Conservation (phyloP, 768 basidiomycete genomes). For the Tricholoma terreum region DNA sequence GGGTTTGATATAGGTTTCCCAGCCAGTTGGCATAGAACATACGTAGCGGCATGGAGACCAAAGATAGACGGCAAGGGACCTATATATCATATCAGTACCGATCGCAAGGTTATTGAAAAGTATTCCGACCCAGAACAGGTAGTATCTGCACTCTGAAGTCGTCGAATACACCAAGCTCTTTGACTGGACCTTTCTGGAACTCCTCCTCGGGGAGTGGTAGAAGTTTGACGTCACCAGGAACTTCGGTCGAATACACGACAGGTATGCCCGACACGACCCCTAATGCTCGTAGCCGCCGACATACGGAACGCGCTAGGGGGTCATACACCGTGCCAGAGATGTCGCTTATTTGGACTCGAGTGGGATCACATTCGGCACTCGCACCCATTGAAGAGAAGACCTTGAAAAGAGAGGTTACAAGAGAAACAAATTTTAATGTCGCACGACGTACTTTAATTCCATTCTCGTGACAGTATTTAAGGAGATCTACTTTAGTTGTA, state of each 20-base stretch:
- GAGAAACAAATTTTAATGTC: not conserved
- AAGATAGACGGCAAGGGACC: constrained; percentile 88
- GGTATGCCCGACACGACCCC: constrained; percentile 70
- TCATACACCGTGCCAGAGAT: constrained; percentile 92
- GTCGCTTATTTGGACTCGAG: constrained; percentile 92
- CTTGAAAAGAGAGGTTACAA: constrained; percentile 31
- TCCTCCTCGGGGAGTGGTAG: constrained; percentile 91
- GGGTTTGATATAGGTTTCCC: constrained; percentile 82
- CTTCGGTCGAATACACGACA: constrained; percentile 95
- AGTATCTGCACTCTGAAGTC: constrained; percentile 93
- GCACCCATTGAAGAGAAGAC: constrained; percentile 98
- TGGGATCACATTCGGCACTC: constrained; percentile 91
- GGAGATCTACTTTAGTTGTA: constrained; percentile 90
- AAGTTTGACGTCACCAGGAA: constrained; percentile 82
- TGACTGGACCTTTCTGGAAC: constrained; percentile 83
- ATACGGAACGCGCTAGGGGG: constrained; percentile 88
- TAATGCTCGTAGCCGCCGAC: constrained; percentile 64
- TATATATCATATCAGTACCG: constrained; percentile 16
- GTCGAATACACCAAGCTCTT: constrained; percentile 86
- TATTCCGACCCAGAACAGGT: constrained; percentile 73
- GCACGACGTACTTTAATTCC: constrained; percentile 60
- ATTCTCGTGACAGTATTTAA: constrained; percentile 82
- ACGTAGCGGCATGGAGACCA: constrained; percentile 86
- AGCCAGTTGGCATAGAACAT: constrained; percentile 82
- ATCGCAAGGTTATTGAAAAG: not conserved